A percentile compares a stretch with the other conserved stretches of the same genome.
Conservation (phyloP, 2,329 filamentous ascomycete species). For the Orbilia ellipsospora region DNA sequence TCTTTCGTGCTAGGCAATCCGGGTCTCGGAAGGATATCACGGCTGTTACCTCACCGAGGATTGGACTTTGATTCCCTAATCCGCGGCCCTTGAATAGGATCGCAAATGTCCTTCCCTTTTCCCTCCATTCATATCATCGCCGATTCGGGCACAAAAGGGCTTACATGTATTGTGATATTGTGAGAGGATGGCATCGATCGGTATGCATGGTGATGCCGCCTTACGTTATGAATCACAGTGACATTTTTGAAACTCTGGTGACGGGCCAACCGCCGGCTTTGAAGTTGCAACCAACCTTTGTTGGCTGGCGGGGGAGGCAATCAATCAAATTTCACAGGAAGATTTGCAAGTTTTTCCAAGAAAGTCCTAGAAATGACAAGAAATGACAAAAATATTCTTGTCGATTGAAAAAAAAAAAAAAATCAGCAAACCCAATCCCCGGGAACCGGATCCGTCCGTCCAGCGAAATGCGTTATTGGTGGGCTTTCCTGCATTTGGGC, state of each 20-base stretch:
- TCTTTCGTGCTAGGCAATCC: slow-evolving; percentile 2
- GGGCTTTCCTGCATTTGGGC: not conserved
- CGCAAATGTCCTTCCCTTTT: too few species aligned
- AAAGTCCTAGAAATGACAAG: too few species aligned
- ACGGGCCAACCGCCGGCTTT: slow-evolving; percentile 5
- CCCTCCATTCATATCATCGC: slow-evolving; percentile 15
- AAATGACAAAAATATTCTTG: not conserved
- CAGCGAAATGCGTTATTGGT: slow-evolving; percentile 7
- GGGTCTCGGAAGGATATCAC: slow-evolving; percentile 49
- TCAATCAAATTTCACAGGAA: too few species aligned
- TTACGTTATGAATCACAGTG: slow-evolving; percentile 10
- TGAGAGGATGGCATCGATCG: too few species aligned
- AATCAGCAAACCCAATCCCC: not conserved
- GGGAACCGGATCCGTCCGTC: slow-evolving; percentile 34
- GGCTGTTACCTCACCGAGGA: slow-evolving; percentile 6
- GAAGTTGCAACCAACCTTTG: not conserved
- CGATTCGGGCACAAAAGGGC: slow-evolving; percentile 9
- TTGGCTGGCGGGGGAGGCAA: not conserved
- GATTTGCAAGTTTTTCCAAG: too few species aligned
- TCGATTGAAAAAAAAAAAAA: too few species aligned
- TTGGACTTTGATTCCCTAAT: too few species aligned
- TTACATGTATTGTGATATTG: too few species aligned
- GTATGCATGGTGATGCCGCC: slow-evolving; percentile 5
- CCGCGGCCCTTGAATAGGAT: too few species aligned
- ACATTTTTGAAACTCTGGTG: slow-evolving; percentile 4